Percentiles rank a stretch among this genome's conserved stretches.
These are phyloP conservation scores for Suillus luteus DNA, from an alignment of 768 basidiomycete species.

Conservation along the genomic window DNA sequence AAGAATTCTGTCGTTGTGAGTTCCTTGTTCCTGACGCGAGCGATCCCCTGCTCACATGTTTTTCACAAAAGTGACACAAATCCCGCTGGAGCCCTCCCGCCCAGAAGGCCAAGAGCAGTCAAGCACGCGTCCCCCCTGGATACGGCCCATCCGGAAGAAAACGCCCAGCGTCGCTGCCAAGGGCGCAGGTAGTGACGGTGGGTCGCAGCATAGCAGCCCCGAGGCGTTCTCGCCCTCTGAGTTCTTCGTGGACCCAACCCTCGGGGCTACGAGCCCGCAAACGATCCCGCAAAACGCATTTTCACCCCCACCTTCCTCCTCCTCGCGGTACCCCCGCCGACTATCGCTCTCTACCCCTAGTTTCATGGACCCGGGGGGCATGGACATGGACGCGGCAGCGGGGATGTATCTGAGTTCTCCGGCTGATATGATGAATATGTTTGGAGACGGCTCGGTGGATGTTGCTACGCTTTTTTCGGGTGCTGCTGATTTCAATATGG, in stretches of 20 bases:
- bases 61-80: constrained; percentile 64
- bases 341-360: constrained; percentile 26
- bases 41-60: constrained; percentile 16
- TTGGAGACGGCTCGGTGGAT: constrained; percentile 50
- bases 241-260: constrained; percentile 55
- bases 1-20: constrained; percentile 89
- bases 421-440: constrained; percentile 62
- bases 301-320: constrained; percentile 23
- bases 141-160: constrained; percentile 85
- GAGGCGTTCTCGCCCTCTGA: constrained; percentile 67
- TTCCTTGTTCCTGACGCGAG: constrained; percentile 16
- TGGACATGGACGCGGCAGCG: constrained; percentile 51
- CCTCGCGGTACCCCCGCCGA: constrained; percentile 30
- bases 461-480: constrained; percentile 34
- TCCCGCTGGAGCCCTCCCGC: constrained; percentile 74
- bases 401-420: constrained; percentile 54
- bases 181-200: constrained; percentile 45
- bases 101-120: constrained; percentile 51
- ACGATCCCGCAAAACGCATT: constrained; percentile 18
- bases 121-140: constrained; percentile 75
- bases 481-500: constrained; percentile 31
- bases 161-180: constrained; percentile 50
- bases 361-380: constrained; percentile 33
- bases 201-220: constrained; percentile 55
- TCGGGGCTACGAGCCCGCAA: constrained; percentile 30